Evolutionary conservation across 257 asterid species (phyloP), one percentile per base, ranked within the genome.

Genomic region (Fraxinus excelsior): DNA sequence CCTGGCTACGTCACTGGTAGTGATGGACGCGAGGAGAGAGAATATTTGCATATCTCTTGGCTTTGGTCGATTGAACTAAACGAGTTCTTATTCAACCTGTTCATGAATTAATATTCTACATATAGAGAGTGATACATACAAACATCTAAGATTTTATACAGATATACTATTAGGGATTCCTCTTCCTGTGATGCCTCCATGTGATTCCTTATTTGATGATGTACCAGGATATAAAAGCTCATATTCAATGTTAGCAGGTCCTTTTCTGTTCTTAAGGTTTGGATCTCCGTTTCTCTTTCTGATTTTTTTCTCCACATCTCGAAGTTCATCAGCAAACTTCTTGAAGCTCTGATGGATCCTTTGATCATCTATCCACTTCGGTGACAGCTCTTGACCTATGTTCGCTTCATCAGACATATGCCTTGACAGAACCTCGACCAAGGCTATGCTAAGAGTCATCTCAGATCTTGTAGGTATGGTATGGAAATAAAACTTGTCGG

Each of bases 391-490:
- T 72, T 83, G 82, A n/a, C 85, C 89, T 76, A 85, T 74, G 76
- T 78, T 71, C 46, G 67, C 68, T 37, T 82, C 88, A 60, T 74
- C 85, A 7, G 78, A 38, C 28, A 51, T 69, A 14, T 72, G 70
- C 68, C 76, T 79, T 7, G 91, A 87, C 28, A 85, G 77, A 65
- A 85, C 78, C 77, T 85, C 88, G 10, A 82, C 81, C 60, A 84
- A 51, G 23, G 88, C 89, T 79, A 87, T 78, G 46, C 85, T 75
- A 6, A 83, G 77, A 46, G 84, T 74, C 77, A 49, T 83, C 79
- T 87, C 88, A 73, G 81, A 84, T 72, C 74, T 86, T 12, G 44
- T 71, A 37, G 90, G 90, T 62, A 88, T 74, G 86, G 82, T 88
- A 31, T 80, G 65, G 23, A 86, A 83, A 56, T 73, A 88, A 73